phyloP scores from a whole-genome alignment of 1,284 basidiomycete genomes.

The Rhodofomes roseus region DNA sequence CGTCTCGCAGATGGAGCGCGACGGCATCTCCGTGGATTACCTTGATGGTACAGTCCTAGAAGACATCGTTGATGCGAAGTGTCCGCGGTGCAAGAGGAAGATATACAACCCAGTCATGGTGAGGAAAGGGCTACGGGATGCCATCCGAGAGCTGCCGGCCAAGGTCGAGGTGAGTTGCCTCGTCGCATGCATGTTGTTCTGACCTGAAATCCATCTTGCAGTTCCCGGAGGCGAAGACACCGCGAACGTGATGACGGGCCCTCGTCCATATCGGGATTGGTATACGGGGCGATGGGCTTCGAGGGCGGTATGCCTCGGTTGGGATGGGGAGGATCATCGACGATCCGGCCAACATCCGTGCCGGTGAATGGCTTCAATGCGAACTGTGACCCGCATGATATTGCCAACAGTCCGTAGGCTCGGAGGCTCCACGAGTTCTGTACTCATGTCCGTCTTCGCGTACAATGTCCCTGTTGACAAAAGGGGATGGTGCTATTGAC shows the following conservation, averaged over 20 bases:
- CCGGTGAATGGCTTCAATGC: not conserved
- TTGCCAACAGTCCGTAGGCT: not conserved
- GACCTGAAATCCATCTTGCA: not conserved
- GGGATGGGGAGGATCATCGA: not conserved
- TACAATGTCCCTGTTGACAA: too few species aligned
- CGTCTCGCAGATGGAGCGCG: not conserved
- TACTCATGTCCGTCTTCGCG: not conserved
- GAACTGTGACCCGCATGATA: not conserved
- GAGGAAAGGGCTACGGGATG: conserved; percentile 9
- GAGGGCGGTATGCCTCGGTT: not conserved
- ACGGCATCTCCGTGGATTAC: not conserved
- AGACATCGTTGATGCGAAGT: conserved; percentile 9
- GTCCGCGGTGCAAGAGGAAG: conserved; percentile 13
- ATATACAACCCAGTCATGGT: conserved; percentile 16
- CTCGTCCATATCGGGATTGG: not conserved
- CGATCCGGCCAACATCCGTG: not conserved
- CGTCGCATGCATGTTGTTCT: not conserved
- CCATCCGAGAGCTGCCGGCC: conserved; percentile 14
- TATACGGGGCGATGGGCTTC: not conserved
- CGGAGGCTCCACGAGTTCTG: not conserved
- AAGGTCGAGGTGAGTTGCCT: conserved; percentile 13
- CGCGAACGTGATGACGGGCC: not conserved
- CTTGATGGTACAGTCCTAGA: not conserved
- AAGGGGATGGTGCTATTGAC: not conserved
- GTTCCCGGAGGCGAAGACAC: not conserved